Conservation (phyloP, 768 basidiomycete species). For the Trametes cubensis region DNA sequence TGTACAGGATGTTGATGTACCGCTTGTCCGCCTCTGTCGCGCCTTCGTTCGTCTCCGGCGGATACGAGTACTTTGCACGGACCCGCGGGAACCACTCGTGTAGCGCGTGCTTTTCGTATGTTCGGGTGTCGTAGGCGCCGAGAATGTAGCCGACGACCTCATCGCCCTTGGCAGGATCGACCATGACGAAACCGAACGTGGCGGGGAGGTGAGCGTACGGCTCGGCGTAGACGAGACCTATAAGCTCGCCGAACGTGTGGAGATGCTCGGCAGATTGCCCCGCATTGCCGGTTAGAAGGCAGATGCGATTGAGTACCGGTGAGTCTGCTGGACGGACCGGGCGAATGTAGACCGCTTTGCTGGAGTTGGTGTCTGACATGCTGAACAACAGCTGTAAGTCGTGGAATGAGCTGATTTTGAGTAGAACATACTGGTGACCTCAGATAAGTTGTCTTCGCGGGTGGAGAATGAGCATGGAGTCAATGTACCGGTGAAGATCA, state of each 20-base stretch:
- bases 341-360: constrained; percentile 45
- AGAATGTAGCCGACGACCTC: constrained; percentile 73
- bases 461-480: too few species aligned
- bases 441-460: too few species aligned
- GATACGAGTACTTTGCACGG: constrained; percentile 53
- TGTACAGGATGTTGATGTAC: constrained; percentile 41
- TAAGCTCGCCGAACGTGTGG: constrained; percentile 65
- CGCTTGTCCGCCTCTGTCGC: constrained; percentile 43
- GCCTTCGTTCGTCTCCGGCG: constrained; percentile 12
- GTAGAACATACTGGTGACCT: too few species aligned
- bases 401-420: too few species aligned
- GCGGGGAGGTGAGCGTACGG: constrained; percentile 71
- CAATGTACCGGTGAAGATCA: too few species aligned
- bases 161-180: constrained; percentile 34
- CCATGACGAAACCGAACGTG: constrained; percentile 77
- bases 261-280: constrained; percentile 65
- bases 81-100: constrained; percentile 70
- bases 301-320: constrained; percentile 65
- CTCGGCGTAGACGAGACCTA: constrained; percentile 72
- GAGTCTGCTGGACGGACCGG: constrained; percentile 56
- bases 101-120: constrained; percentile 57
- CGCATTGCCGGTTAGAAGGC: constrained; percentile 73
- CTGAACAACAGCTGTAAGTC: too few species aligned
- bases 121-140: constrained; percentile 66
- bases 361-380: not conserved